Base-by-base conservation (phyloP, 2,329 filamentous ascomycete species). In the Colletotrichum incanum region DNA sequence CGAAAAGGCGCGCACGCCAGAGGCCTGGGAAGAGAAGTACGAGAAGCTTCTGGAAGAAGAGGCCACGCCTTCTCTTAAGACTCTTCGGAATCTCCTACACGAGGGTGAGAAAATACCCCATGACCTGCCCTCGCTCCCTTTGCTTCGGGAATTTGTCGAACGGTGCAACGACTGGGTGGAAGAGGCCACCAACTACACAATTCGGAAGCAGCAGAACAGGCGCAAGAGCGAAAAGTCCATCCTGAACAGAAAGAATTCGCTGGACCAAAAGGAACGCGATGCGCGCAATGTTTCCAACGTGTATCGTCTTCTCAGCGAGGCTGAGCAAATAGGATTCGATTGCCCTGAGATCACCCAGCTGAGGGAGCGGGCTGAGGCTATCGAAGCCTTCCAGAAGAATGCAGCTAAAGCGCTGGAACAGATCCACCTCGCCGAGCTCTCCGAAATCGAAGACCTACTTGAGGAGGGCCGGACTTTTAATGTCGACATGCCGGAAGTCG, bases 131-230 rank as follows among this genome's bases (percentile, higher is more conserved):
- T 95, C 94, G 74, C 88, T 99, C 74, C 89, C 93, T 77, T 90
- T 94, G 77, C 88, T 99, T 76, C 93, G 92, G 83, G 90, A 92
- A 76, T 99, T 97, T 84, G 96, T 99, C 81, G 95, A 98, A 77
- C 93, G 94, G 78, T 98, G 96, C 86, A 97, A 98, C 82, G 95
- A 97, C 80, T 98, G 97, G 93, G 94, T 98, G 74, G 96, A 98
- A 78, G 96, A 98, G 84, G 96, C 96, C 75, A 96, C 94, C 78
- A 95, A 93, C 80, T 99, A 97, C 85, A 98, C 95, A 78, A 95
- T 96, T 71, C 93, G 96, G 77, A 99, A 99, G 85, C 96, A 98
- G 84, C 96, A 98, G 83, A 97, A 97, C 79, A 93, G 96, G 74
- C 94, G 96, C 73, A 98, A 98, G 84, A 97, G 93, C 81, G 96